Evolutionary conservation across 306 rosid genomes (phyloP).

Genomic region (Vigna angularis): DNA sequence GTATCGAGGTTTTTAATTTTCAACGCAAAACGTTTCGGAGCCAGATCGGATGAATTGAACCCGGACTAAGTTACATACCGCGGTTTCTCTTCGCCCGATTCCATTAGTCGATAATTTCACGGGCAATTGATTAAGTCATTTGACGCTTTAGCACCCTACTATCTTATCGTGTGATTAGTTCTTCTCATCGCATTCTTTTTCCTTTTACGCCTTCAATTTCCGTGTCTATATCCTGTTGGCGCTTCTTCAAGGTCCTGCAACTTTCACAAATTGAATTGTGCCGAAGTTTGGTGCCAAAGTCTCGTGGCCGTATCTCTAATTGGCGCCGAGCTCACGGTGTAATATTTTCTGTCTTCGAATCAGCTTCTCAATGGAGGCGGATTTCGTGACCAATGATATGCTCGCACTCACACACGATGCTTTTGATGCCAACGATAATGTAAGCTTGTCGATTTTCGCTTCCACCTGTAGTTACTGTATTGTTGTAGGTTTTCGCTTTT

Average conservation of each 20-base stretch:
- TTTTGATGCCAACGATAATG: constrained; percentile 58
- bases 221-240: background rate
- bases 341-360: constrained; percentile 42
- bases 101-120: background rate
- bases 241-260: background rate
- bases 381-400: constrained; percentile 60
- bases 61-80: background rate
- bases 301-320: constrained; percentile 28
- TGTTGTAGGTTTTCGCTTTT: background rate
- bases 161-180: background rate
- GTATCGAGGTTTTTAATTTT: background rate
- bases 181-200: constrained; percentile 6
- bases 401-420: constrained; percentile 57
- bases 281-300: background rate
- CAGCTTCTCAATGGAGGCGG: constrained; percentile 64
- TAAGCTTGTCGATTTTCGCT: constrained; percentile 41
- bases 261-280: constrained; percentile 10
- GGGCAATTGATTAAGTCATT: background rate
- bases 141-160: background rate
- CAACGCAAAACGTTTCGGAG: constrained; percentile 14
- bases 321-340: background rate
- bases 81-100: constrained; percentile 4
- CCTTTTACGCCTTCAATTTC: constrained; percentile 20
- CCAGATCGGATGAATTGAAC: constrained; percentile 18
- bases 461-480: background rate